Base-by-base conservation (phyloP, 768 basidiomycete genomes). In the Psilocybe azurescens region DNA sequence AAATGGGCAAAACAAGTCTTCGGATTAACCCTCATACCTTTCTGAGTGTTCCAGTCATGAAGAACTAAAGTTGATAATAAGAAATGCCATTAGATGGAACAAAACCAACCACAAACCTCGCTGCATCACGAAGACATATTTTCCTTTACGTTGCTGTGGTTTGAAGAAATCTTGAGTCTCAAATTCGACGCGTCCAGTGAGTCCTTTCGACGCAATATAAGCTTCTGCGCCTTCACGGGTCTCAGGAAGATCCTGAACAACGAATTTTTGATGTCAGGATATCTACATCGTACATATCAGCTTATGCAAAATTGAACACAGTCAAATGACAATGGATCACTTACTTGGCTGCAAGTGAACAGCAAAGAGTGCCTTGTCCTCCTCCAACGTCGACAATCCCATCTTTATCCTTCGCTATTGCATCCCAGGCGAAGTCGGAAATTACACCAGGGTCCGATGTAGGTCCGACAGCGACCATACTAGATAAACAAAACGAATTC, bases 311-410 rank as follows among this genome's bases (percentile, higher is more conserved):
- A 32, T 28, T 13, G 38, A 16, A 41, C 3, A 41, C 57, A 36
- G 61, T 28, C 8, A 30, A 3, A 57, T 11, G 20, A n/a, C 24
- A 29, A 41, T 18, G 2, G 24, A 24, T 24, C 16, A 57, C 71
- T 50, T 61, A 79, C 78, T 72, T 75, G 32, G 63, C 68, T 20
- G 77, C 76, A 38, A 79, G 74, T 16, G 77, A 75, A 58, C 75
- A 75, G 58, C 74, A 75, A 10, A 79, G 69, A 11, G 76, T 76
- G 24, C 78, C 78, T 67, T 78, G 76, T 5, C 77, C 78, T 18
- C 78, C 78, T 60, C 78, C 78, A 36, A 78, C 72, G 59, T 80
- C 78, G 29, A 80, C 75, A 46, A 80, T 74, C 14, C 72, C 76
- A 56, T 78, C 73, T 60, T 77, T 75, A n/a, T 72, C 77, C 58